Conservation (phyloP, 2,329 filamentous ascomycete genomes). For the Beauveria scarabaeidicola region DNA sequence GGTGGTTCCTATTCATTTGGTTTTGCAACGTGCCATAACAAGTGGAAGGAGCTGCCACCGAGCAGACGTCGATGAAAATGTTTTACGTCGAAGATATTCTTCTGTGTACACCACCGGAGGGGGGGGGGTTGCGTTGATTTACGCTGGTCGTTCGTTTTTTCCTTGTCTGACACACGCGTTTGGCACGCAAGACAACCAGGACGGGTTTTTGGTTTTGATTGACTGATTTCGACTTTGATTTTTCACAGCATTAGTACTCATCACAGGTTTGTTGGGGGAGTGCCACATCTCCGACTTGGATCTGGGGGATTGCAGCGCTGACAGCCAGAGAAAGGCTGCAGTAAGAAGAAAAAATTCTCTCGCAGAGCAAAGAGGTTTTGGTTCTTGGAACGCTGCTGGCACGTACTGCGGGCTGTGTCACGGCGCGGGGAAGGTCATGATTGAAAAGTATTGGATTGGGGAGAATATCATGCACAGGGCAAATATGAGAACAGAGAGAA, state of each 20-base stretch:
- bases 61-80: not conserved
- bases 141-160: not conserved
- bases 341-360: not conserved
- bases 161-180: not conserved
- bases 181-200: not conserved
- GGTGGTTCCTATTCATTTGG: conserved; percentile 53
- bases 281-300: not conserved
- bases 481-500: not conserved
- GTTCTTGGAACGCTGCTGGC: not conserved
- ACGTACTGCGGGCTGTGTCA: not conserved
- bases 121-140: not conserved
- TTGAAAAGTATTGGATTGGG: not conserved
- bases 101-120: not conserved
- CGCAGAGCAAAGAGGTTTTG: not conserved
- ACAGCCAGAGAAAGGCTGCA: not conserved
- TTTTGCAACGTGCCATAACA: conserved; percentile 49
- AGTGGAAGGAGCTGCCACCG: conserved; percentile 39
- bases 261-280: not conserved
- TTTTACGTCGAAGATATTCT: not conserved
- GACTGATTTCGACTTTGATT: not conserved
- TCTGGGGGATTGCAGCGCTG: not conserved
- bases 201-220: not conserved
- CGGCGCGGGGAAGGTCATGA: not conserved
- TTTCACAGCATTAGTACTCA: not conserved
- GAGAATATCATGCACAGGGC: not conserved